Conservation (phyloP, 306 rosid genomes). For the Biancaea sappan region DNA sequence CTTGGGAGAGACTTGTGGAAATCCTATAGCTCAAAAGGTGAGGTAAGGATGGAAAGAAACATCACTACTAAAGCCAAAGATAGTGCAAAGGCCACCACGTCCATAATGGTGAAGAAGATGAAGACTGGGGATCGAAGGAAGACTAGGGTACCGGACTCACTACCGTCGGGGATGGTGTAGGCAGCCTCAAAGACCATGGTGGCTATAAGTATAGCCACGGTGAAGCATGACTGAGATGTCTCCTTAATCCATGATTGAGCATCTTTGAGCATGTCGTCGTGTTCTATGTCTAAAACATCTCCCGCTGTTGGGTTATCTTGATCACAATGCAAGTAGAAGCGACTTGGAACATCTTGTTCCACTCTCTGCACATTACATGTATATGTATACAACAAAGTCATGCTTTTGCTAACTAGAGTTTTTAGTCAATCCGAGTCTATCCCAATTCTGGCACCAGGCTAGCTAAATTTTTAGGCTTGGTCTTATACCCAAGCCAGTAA, state of each 20-base stretch:
- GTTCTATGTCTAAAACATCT: constrained; percentile 10
- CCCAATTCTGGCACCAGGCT: no score
- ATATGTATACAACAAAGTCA: neutral
- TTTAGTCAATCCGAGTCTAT: no score
- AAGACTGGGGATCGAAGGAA: constrained; percentile 24
- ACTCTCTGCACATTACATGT: constrained; percentile 31
- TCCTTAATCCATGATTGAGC: constrained; percentile 34
- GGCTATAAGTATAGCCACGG: constrained; percentile 34
- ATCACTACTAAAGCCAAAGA: constrained; percentile 40
- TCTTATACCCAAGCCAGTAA: no score
- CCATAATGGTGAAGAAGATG: constrained; percentile 36
- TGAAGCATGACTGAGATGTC: constrained; percentile 38
- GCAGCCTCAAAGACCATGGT: constrained; percentile 37
- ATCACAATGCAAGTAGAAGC: neutral
- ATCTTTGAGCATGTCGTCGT: neutral
- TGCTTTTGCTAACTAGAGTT: no score
- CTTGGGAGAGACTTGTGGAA: constrained; percentile 32
- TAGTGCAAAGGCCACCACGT: constrained; percentile 31
- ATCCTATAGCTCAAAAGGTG: constrained; percentile 30
- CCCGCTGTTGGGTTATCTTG: neutral
- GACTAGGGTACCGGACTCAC: neutral
- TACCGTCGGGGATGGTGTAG: constrained; percentile 34
- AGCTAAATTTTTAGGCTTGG: no score
- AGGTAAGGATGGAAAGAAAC: constrained; percentile 45
- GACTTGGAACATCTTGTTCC: neutral